Percentiles rank a stretch among this genome's conserved stretches.
These are phyloP conservation scores for Candida andamanensis DNA, from an alignment of 805 yeast genomes.

Conservation along the genomic window DNA sequence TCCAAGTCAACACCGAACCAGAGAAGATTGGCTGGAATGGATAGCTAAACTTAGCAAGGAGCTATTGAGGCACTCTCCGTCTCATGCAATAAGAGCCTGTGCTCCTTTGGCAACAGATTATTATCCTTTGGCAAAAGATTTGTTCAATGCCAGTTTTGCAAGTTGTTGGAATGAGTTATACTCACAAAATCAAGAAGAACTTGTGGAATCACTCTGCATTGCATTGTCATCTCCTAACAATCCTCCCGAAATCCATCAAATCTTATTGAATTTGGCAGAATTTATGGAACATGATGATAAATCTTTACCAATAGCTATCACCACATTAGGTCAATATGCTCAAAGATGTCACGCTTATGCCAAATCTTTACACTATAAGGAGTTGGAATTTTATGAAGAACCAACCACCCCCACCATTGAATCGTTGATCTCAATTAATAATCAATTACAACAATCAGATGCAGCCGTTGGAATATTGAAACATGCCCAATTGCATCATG, in stretches of 20 bases:
- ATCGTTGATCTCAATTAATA: constrained; percentile 84
- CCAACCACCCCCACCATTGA: constrained; percentile 91
- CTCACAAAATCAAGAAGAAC: constrained; percentile 83
- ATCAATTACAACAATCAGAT: constrained; percentile 92
- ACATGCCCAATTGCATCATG: constrained; percentile 89
- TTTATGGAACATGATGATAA: constrained; percentile 97
- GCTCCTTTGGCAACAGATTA: constrained; percentile 83
- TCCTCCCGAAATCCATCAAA: constrained; percentile 94
- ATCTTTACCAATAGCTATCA: constrained; percentile 85
- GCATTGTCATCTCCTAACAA: constrained; percentile 88
- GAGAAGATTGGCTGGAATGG: constrained; percentile 99
- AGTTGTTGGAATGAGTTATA: constrained; percentile 93
- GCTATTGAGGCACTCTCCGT: constrained; percentile 84
- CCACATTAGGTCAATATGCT: constrained; percentile 87
- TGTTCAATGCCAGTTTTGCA: constrained; percentile 91
- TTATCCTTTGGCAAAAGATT: constrained; percentile 80
- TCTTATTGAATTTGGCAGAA: constrained; percentile 83
- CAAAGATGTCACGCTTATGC: constrained; percentile 97
- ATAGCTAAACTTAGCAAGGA: constrained; percentile 80
- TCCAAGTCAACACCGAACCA: constrained; percentile 78
- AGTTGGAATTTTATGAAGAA: constrained; percentile 88
- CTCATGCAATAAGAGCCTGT: constrained; percentile 91
- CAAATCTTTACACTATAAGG: constrained; percentile 93
- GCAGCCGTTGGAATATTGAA: constrained; percentile 96
- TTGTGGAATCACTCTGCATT: constrained; percentile 76